Base-by-base conservation (phyloP, 352 stramenopile species). In the Blastocystis sp. region DNA sequence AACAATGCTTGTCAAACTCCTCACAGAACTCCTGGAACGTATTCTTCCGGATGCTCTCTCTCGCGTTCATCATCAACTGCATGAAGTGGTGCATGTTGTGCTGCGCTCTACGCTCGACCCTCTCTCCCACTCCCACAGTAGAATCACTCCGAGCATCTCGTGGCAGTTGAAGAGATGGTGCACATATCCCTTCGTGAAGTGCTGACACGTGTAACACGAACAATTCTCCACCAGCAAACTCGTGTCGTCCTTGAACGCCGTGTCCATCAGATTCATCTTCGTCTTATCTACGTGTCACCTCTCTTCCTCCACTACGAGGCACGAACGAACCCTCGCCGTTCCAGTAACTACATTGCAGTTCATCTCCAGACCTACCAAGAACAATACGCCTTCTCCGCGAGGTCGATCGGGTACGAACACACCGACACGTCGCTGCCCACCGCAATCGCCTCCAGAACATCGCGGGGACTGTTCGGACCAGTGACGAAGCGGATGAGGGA, bases 81-180 rank as follows among this genome's bases (percentile, higher is more conserved):
- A 85, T 56, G 53, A 76, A 75, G 51, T 85, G 75, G 51, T 85
- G 75, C 6, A 85, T 9, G 53, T 85, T 85, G 27, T 85, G 75
- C 29, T 85, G 75, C 1, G 49, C 21, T 63, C 69, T 81, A 65
- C n/a, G 24, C n/a, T 61, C 42, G 63, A 21, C 4, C 14, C 6
- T 3, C 6, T 44, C 6, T 14, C 16, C 0, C 0, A 38, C 11
- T 36, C 21, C n/a, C 46, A 81, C 57, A 85, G 59, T n/a, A 85
- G 29, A 44, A 85, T 85, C 3, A 76, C 46, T 59, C 75, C 75
- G 1, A 85, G 40, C 63, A 85, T 29, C 21, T 85, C 75, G 40
- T 85, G 75, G 21, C 57, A 72, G 29, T 85, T 76, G 42, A 85
- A 85, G 7, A 85, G 38, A 75, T 85, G 75, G 24, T 85, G 57